Percentiles rank a stretch among this genome's conserved stretches.
Evolutionary conservation across 2,329 filamentous ascomycete species (phyloP).

Genomic region (Fusarium brachygibbosum): DNA sequence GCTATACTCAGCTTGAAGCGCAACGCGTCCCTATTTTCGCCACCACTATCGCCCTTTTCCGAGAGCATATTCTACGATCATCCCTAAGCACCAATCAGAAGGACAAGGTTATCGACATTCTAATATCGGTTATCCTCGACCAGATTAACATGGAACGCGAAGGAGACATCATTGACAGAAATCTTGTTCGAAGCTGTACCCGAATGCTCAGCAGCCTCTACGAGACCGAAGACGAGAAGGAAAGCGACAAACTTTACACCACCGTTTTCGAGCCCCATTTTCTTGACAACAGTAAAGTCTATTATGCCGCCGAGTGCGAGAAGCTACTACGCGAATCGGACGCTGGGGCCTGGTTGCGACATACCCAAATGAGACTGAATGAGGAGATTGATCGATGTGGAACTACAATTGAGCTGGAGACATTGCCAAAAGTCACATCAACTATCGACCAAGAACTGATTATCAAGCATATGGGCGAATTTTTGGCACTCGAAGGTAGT

Average conservation of each 20-base stretch:
- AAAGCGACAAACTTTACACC: slow-evolving; percentile 85
- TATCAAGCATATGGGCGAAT: slow-evolving; percentile 79
- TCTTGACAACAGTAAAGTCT: slow-evolving; percentile 75
- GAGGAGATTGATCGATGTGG: slow-evolving; percentile 88
- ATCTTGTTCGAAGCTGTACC: slow-evolving; percentile 83
- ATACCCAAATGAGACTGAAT: slow-evolving; percentile 78
- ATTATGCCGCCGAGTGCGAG: slow-evolving; percentile 83
- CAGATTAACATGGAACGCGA: slow-evolving; percentile 93
- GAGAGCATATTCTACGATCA: slow-evolving; percentile 83
- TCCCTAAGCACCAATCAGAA: slow-evolving; percentile 61
- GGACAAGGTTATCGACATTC: slow-evolving; percentile 75
- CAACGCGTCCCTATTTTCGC: slow-evolving; percentile 84
- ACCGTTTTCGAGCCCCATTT: slow-evolving; percentile 86
- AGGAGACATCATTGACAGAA: slow-evolving; percentile 88
- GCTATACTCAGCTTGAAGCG: slow-evolving; percentile 76
- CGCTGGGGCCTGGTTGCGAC: slow-evolving; percentile 83
- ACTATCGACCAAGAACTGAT: slow-evolving; percentile 89
- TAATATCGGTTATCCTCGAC: slow-evolving; percentile 87
- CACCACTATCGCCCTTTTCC: slow-evolving; percentile 87
- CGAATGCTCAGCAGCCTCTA: slow-evolving; percentile 93
- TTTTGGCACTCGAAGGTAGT: slow-evolving; percentile 86
- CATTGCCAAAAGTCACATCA: slow-evolving; percentile 77
- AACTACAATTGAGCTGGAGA: slow-evolving; percentile 81
- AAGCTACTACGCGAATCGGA: slow-evolving; percentile 82
- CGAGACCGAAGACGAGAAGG: slow-evolving; percentile 81